Evolutionary conservation across 1,284 basidiomycete genomes (phyloP), one percentile per base, ranked within the genome.

Genomic region (Cryptococcus jaspeensis): DNA sequence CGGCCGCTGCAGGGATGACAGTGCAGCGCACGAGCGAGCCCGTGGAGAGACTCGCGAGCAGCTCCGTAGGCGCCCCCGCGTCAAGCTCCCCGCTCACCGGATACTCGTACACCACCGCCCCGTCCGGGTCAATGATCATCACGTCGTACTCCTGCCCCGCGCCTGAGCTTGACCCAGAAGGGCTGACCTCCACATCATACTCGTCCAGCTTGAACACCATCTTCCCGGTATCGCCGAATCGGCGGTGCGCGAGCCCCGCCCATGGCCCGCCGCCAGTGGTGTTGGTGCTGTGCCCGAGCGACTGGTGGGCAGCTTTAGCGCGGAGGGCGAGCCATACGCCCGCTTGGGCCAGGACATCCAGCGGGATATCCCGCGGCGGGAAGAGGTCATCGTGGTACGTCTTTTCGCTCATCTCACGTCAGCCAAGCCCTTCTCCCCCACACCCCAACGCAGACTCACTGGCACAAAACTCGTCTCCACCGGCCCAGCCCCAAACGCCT

Each of bases 401-500:
- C 89, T 91, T 58, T 32, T 15, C 9, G 32, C 37, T 18, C 9
- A 4, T 32, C 9, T 39, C 13, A 23, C 22, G 20, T 49, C 37
- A 49, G 37, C 32, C 5, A 2, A n/a, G 5, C 23, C 11, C 0
- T n/a, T 47, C 3, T 38, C n/a, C 9, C 1, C 11, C 8, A 38
- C 15, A n/a, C n/a, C n/a, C 23, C 18, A 49, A 41, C 20, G 16
- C 22, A 32, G 28, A 65, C 75, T 63, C 70, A 90, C 89, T 35
- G 84, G 82, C 67, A 97, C 94, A 71, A 96, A 97, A 2, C 91
- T 92, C 8, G 93, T 96, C 75, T 96, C 93, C 5, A 97, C 85
- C 56, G 93, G 85, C n/a, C 83, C 90, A 35, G 81, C 79, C 18
- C 89, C 81, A 69, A 97, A 96, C 5, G 86, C 83, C 32, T 82